These are phyloP conservation scores for Nicotiana obtusifolia DNA, from an alignment of 257 asterid genomes.

Conservation along the genomic window DNA sequence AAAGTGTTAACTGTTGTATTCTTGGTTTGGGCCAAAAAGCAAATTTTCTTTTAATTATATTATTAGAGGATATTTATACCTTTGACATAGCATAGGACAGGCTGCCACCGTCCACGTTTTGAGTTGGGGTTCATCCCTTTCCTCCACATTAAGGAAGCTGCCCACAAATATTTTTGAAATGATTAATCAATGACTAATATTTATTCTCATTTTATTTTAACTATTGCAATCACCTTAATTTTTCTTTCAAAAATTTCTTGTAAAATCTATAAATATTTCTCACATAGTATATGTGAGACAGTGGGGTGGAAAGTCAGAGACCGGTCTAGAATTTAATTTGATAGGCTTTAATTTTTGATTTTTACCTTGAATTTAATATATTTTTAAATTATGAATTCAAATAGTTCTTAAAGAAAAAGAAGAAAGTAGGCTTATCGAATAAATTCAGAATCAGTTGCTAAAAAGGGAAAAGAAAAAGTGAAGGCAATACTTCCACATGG, in stretches of 20 bases:
- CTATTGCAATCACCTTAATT: not conserved
- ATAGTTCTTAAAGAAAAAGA: no score
- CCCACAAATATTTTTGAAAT: not conserved
- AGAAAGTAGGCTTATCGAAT: no score
- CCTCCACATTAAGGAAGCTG: not conserved
- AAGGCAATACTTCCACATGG: not conserved
- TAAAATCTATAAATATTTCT: not conserved
- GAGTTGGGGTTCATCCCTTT: conserved; percentile 8
- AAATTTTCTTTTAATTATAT: not conserved
- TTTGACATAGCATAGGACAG: not conserved
- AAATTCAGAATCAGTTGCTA: not conserved
- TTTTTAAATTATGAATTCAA: no score
- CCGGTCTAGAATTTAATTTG: not conserved
- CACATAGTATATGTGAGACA: not conserved
- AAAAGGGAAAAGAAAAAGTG: not conserved
- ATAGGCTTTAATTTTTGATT: not conserved
- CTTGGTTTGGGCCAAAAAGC: not conserved
- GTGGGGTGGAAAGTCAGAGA: not conserved
- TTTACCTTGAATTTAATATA: not conserved
- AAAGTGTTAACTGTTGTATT: not conserved
- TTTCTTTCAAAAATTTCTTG: not conserved
- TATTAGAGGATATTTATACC: not conserved
- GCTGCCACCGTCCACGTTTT: conserved; percentile 6
- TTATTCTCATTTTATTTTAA: not conserved
- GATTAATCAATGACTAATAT: not conserved